Base-by-base conservation (phyloP, 306 rosid genomes). In the Dicorynia guianensis region DNA sequence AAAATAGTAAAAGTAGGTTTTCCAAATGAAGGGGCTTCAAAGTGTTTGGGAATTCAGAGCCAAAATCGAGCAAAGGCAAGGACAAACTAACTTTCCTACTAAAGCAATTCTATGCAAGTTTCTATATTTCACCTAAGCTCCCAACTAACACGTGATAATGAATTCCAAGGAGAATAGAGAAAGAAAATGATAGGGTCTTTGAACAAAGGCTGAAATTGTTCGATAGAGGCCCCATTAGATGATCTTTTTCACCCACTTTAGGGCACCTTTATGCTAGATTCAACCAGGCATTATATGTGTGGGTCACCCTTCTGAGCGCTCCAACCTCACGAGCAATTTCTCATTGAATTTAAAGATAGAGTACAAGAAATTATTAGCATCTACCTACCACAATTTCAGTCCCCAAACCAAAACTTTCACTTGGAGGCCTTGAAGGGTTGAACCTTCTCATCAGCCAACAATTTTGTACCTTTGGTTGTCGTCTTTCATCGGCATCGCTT, bases 261-360 rank as follows among this genome's bases (percentile, higher is more conserved):
- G 8, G 13, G 1, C 11, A n/a, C 78, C 48, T 74, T 72, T 42
- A 63, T 42, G 54, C 74, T 69, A 56, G 58, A 43, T 55, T 84
- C 83, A 83, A 73, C 76, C 4, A n/a, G 74, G 85, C 71, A 81
- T 71, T 77, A 79, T 83, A 72, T 85, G 57, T 57, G 83, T 83
- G 82, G 90, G 90, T 40, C 82, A 81, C 82, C 72, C 76, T 56
- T 36, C 59, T 15, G 5, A 65, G 81, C 79, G 84, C 86, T 38
- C 84, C 80, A 63, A 44, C 48, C 63, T 83, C 90, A 81, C 90
- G 84, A 80, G 90, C 67, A 67, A 78, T 86, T 86, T 50, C 48
- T 4, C 60, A 33, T 15, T 15, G 19, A 3, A 68, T 48, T 68
- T 18, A 68, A 68, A 50, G 35, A 49, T 15, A 12, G 0, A 13